These are phyloP conservation scores for Escovopsis sp. DNA, from an alignment of 2,329 filamentous ascomycete genomes.

Conservation along the genomic window DNA sequence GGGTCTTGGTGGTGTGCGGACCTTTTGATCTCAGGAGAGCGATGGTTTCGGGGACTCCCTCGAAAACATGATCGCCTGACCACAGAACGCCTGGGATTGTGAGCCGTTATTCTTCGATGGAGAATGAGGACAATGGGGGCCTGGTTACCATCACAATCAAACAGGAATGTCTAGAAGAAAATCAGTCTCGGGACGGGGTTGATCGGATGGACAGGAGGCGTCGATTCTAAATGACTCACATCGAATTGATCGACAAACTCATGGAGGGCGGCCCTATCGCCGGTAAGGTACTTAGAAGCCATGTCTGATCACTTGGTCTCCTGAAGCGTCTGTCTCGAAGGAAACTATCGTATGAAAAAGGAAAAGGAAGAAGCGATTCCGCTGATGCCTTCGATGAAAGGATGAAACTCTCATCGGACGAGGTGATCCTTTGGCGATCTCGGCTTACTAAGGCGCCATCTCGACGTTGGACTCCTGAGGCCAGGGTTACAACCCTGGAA, in stretches of 20 bases:
- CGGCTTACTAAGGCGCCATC: too few relatives aligned
- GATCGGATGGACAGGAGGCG: background rate
- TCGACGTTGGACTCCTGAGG: too few relatives aligned
- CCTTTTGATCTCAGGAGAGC: slow-evolving; percentile 70
- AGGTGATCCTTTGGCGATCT: too few relatives aligned
- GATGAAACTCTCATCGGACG: too few relatives aligned
- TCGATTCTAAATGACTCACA: slow-evolving; percentile 40
- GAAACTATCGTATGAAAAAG: too few relatives aligned
- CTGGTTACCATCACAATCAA: slow-evolving; percentile 84
- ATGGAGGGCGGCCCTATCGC: slow-evolving; percentile 60
- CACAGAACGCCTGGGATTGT: slow-evolving; percentile 64
- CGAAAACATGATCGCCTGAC: slow-evolving; percentile 86
- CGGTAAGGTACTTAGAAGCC: slow-evolving; percentile 51
- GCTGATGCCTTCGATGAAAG: too few relatives aligned
- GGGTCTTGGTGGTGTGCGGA: background rate
- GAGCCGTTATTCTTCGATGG: background rate
- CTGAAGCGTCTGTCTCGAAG: too few relatives aligned
- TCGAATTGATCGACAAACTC: slow-evolving; percentile 86
- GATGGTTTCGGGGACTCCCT: slow-evolving; percentile 72
- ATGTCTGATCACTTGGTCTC: background rate
- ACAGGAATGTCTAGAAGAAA: slow-evolving; percentile 55
- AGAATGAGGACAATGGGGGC: background rate
- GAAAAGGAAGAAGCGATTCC: too few relatives aligned
- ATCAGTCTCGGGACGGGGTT: slow-evolving; percentile 20
- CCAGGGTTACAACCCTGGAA: too few relatives aligned